Conservation (phyloP, 2,329 filamentous ascomycete genomes). For the Penicillium sclerotiorum region DNA sequence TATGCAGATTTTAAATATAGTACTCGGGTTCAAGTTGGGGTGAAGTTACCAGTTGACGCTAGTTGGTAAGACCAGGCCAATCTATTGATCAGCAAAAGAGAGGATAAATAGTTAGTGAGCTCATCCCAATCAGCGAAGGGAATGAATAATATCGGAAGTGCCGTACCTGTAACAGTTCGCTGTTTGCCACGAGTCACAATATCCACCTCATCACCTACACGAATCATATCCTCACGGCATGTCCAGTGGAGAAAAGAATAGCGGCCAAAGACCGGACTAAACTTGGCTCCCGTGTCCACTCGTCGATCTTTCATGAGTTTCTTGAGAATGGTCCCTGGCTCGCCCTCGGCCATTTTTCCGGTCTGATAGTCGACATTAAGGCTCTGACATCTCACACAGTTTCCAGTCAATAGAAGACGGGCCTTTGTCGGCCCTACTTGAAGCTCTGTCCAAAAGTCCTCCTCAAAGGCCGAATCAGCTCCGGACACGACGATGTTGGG, state of each 20-base stretch:
- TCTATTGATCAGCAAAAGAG: constrained; percentile 27
- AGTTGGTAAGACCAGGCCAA: constrained; percentile 37
- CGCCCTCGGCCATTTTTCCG: constrained; percentile 60
- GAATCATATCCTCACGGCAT: constrained; percentile 44
- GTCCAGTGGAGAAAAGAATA: constrained; percentile 64
- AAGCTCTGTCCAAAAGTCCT: constrained; percentile 73
- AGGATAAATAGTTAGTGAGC: constrained; percentile 1
- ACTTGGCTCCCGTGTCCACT: constrained; percentile 69
- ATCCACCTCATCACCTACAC: constrained; percentile 59
- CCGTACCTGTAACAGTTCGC: constrained; percentile 59
- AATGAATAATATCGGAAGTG: no score
- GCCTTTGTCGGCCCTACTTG: constrained; percentile 37
- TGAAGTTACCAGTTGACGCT: background rate
- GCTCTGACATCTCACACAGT: constrained; percentile 69
- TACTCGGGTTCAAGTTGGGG: background rate
- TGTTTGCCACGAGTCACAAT: constrained; percentile 56
- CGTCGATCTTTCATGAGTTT: constrained; percentile 70
- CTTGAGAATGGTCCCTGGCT: constrained; percentile 66
- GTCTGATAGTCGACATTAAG: constrained; percentile 73
- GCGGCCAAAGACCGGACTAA: constrained; percentile 71
- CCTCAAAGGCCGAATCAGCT: constrained; percentile 60
- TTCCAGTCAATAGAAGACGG: constrained; percentile 64
- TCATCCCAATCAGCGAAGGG: no score
- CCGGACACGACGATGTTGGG: constrained; percentile 72
- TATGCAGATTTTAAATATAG: background rate